A percentile compares a stretch with the other conserved stretches of the same genome.
These are phyloP conservation scores for Pharus latifolius DNA, from an alignment of 176 grass and related monocot genomes.

Conservation along the genomic window DNA sequence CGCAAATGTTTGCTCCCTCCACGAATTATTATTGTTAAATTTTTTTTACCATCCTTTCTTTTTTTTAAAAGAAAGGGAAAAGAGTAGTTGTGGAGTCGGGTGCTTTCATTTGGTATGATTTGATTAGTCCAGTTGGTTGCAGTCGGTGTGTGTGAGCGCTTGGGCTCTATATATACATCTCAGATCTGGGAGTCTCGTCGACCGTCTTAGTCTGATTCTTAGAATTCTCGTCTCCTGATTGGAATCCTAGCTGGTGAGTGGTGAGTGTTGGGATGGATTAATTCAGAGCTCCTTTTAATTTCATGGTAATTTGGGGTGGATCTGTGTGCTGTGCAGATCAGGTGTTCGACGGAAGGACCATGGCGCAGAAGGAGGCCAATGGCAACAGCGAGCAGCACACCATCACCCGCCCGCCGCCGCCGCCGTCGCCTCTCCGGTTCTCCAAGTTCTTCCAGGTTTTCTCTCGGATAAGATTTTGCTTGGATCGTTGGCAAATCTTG, in stretches of 20 bases:
- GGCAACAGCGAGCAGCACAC: conserved; percentile 52
- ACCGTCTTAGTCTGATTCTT: conserved; percentile 34
- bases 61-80: background rate
- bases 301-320: too few species aligned
- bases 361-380: conserved; percentile 78
- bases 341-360: conserved; percentile 33
- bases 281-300: too few species aligned
- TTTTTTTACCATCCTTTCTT: background rate
- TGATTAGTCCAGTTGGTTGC: conserved; percentile 48
- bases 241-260: too few species aligned
- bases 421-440: conserved; percentile 89
- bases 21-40: background rate
- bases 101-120: conserved; percentile 24
- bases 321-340: conserved; percentile 26
- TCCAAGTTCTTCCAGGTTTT: conserved; percentile 98
- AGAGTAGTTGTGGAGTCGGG: conserved; percentile 10
- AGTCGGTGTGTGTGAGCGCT: conserved; percentile 14
- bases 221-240: too few species aligned
- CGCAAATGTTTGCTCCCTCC: conserved; percentile 21
- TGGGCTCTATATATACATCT: conserved; percentile 28
- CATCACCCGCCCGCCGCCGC: conserved; percentile 70
- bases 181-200: conserved; percentile 43
- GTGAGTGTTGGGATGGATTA: too few species aligned
- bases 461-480: background rate
- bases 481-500: conserved; percentile 9